Evolutionary conservation across 129 eudicot species (phyloP).

Genomic region (Flaveria trinervia): DNA sequence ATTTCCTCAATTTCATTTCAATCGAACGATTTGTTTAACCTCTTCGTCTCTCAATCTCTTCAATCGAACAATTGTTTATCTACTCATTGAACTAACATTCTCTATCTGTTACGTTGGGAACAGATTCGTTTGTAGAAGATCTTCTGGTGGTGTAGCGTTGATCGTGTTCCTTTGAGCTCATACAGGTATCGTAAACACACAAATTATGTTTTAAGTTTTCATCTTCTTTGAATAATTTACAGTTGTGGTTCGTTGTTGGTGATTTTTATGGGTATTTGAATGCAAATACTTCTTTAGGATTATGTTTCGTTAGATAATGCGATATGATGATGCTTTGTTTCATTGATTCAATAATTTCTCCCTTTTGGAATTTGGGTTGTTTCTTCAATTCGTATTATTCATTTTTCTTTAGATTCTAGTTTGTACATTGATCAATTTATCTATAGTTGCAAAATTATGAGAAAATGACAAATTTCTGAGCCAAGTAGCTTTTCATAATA

Average conservation of each 20-base stretch:
- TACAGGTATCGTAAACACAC: constrained; percentile 5
- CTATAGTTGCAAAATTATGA: too few relatives aligned
- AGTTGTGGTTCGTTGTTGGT: not conserved
- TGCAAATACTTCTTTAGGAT: not conserved
- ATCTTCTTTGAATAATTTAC: too few relatives aligned
- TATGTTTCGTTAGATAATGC: not conserved
- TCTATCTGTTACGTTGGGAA: not conserved
- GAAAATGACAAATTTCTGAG: too few relatives aligned
- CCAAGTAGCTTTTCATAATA: too few relatives aligned
- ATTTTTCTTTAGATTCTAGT: too few relatives aligned
- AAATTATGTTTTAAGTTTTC: too few relatives aligned
- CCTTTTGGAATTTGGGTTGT: too few relatives aligned
- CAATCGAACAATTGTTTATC: not conserved
- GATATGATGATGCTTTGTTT: not conserved
- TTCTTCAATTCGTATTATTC: too few relatives aligned
- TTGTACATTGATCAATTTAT: too few relatives aligned
- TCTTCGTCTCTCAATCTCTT: not conserved
- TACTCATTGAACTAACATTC: constrained; percentile 6
- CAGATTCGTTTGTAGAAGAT: not conserved
- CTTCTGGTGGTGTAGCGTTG: constrained; percentile 15
- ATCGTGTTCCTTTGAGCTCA: not conserved
- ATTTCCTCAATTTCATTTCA: constrained; percentile 24
- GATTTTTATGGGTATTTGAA: not conserved
- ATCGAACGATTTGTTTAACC: not conserved
- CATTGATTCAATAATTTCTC: not conserved